phyloP scores from a whole-genome alignment of 345 rosid species.

The Brassica juncea region DNA sequence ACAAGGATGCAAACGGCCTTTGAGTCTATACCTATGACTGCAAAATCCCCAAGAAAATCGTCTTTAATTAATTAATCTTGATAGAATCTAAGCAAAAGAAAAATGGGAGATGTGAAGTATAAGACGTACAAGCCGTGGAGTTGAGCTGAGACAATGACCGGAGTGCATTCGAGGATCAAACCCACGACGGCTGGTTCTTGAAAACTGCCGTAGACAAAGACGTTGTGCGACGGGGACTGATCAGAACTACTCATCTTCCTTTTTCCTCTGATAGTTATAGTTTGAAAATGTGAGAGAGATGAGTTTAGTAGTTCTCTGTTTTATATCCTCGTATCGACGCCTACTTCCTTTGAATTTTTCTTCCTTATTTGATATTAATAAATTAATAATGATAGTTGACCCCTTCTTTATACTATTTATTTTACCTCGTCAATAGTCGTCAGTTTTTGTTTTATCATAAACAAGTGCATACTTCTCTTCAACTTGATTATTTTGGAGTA shows the following conservation, averaged over 20 bases:
- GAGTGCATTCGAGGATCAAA: slow-evolving; percentile 65
- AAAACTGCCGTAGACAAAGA: slow-evolving; percentile 89
- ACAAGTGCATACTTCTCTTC: not conserved
- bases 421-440: not conserved
- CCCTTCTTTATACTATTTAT: not conserved
- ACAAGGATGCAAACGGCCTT: slow-evolving; percentile 86
- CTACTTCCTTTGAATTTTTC: not conserved
- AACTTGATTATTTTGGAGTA: not conserved
- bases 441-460: not conserved
- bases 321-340: not conserved
- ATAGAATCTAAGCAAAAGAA: not conserved
- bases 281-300: not conserved
- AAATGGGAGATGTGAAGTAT: not conserved
- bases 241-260: slow-evolving; percentile 10
- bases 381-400: not conserved
- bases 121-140: slow-evolving; percentile 60
- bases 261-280: not conserved
- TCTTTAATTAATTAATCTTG: not conserved
- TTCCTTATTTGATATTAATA: not conserved
- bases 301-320: not conserved
- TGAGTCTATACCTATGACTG: slow-evolving; percentile 81
- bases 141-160: slow-evolving; percentile 63
- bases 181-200: slow-evolving; percentile 69
- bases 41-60: not conserved
- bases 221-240: slow-evolving; percentile 43